These are phyloP conservation scores for Fusarium veterinarium DNA, from an alignment of 2,329 filamentous ascomycete species.

Conservation along the genomic window DNA sequence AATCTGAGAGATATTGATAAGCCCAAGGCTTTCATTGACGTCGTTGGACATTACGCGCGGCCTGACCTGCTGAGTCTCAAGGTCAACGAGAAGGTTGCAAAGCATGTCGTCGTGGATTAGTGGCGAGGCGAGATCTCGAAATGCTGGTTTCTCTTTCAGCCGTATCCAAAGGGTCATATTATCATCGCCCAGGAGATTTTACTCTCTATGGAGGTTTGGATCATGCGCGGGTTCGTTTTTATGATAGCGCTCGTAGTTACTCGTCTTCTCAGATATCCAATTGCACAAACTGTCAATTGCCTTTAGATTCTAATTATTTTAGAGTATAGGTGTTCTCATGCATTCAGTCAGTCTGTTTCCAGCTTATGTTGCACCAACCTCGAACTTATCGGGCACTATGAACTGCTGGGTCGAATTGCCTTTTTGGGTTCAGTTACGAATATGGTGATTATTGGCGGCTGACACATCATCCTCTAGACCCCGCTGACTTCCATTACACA, in stretches of 20 bases:
- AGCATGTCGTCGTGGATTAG: not conserved
- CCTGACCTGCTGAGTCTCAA: not conserved
- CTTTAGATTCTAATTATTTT: fast-evolving
- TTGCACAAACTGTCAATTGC: not conserved
- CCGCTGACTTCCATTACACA: not conserved
- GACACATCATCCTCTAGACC: not conserved
- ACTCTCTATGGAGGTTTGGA: fast-evolving
- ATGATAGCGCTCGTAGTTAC: not conserved
- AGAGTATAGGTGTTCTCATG: not conserved
- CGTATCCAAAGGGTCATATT: fast-evolving
- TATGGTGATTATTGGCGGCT: not conserved
- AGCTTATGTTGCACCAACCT: fast-evolving
- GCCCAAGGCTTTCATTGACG: not conserved
- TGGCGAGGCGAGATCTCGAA: fast-evolving
- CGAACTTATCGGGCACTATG: no score
- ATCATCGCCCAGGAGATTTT: fast-evolving
- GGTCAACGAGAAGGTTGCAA: not conserved
- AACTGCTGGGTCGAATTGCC: not conserved
- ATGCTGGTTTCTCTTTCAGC: fast-evolving
- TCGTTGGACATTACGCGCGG: not conserved
- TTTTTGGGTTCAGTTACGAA: not conserved
- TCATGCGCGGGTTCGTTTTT: not conserved
- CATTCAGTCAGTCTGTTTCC: not conserved
- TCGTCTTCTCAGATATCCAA: not conserved
- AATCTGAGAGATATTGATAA: not conserved